Conservation (phyloP, 257 asterid genomes). For the Cinchona pubescens region DNA sequence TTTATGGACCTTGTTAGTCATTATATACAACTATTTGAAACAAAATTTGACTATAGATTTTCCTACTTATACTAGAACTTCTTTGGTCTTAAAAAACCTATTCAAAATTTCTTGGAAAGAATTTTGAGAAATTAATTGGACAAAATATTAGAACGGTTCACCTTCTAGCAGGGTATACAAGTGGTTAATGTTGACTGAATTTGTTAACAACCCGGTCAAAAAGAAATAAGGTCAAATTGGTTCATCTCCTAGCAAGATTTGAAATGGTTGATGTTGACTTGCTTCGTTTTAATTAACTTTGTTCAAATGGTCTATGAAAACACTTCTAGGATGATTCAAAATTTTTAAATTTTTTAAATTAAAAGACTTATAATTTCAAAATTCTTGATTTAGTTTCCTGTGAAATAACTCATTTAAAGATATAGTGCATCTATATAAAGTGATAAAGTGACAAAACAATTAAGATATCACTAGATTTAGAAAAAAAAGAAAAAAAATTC, state of each 20-base stretch:
- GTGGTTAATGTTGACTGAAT: not conserved
- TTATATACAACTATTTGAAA: not conserved
- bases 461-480: too few species aligned
- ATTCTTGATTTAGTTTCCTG: too few species aligned
- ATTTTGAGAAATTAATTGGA: not conserved
- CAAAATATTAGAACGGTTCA: not conserved
- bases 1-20: not conserved
- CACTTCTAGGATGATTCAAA: too few species aligned
- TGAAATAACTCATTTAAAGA: too few species aligned
- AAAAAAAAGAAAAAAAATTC: too few species aligned
- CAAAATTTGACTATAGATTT: too few species aligned
- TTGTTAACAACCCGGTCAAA: not conserved
- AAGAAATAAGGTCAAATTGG: not conserved
- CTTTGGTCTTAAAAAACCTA: not conserved
- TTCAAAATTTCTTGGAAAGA: not conserved
- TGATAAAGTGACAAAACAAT: too few species aligned
- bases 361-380: too few species aligned
- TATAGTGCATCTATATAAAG: too few species aligned
- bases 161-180: not conserved
- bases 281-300: too few species aligned
- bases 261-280: not conserved
- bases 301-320: too few species aligned
- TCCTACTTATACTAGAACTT: not conserved
- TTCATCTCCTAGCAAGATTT: not conserved
- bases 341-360: too few species aligned